Percentiles rank a stretch among this genome's conserved stretches.
These are phyloP conservation scores for Skeletonema menzelii DNA, from an alignment of 108 stramenopile species.

Conservation along the genomic window DNA sequence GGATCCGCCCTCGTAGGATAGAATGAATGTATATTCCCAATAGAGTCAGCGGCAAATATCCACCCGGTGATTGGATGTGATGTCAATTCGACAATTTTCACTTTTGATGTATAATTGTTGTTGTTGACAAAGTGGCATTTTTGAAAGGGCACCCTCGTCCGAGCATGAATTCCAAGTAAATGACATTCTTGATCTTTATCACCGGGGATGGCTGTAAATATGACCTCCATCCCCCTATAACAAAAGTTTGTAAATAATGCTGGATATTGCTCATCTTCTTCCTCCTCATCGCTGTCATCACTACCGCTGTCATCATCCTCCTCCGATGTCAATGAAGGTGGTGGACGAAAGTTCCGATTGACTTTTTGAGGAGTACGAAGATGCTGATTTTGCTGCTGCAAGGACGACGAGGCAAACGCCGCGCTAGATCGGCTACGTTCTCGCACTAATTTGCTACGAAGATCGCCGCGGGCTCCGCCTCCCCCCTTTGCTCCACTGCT, in stretches of 20 bases:
- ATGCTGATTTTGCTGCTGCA: neutral
- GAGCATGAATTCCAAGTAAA: conserved; percentile 57
- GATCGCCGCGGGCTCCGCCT: neutral
- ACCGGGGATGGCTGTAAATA: conserved; percentile 50
- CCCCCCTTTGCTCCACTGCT: neutral
- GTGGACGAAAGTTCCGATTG: neutral
- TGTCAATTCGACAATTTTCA: conserved; percentile 34
- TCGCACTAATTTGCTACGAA: neutral
- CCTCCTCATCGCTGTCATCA: neutral
- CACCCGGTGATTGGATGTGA: conserved; percentile 42
- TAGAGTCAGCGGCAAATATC: conserved; percentile 27
- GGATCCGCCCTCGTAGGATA: conserved; percentile 33
- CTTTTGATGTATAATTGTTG: conserved; percentile 13
- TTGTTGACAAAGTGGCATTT: conserved; percentile 24
- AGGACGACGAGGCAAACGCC: neutral
- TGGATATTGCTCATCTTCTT: neutral
- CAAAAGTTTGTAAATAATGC: conserved; percentile 29
- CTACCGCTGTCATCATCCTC: neutral
- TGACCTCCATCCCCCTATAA: conserved; percentile 67
- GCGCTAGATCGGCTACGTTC: neutral
- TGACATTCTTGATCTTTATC: conserved; percentile 1
- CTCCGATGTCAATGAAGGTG: neutral
- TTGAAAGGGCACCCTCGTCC: conserved; percentile 69
- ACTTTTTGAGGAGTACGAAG: neutral
- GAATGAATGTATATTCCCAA: conserved; percentile 44